phyloP scores from a whole-genome alignment of 768 basidiomycete species.

The Coprinopsis sp. region DNA sequence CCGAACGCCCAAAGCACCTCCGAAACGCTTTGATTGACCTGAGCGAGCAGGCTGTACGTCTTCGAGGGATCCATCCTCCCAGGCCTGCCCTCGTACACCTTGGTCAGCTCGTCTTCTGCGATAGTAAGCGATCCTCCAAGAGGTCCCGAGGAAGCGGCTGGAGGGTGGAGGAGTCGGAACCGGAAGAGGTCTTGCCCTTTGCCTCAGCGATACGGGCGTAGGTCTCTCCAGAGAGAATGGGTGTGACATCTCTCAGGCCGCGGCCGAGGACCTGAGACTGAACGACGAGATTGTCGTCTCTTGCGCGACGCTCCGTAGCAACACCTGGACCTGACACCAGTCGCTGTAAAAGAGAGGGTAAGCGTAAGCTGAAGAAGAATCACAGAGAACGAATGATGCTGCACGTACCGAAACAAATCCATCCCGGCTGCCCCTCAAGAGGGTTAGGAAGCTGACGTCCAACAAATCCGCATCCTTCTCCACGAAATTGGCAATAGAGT shows the following conservation, averaged over 20 bases:
- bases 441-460: slow-evolving; percentile 76
- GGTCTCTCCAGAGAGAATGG: no score
- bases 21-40: slow-evolving; percentile 73
- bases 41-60: slow-evolving; percentile 77
- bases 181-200: no score
- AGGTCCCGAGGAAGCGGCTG: slow-evolving; percentile 73
- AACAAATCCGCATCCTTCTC: slow-evolving; percentile 73
- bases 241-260: no score
- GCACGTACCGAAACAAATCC: no score
- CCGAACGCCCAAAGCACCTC: slow-evolving; percentile 64
- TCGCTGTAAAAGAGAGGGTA: no score
- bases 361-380: no score
- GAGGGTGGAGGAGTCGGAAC: no score
- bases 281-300: slow-evolving; percentile 77
- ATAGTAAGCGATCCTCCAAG: slow-evolving; percentile 61
- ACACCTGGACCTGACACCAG: slow-evolving; percentile 83
- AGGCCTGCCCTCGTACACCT: not conserved
- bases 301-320: slow-evolving; percentile 74
- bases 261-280: slow-evolving; percentile 88
- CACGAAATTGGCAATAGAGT: slow-evolving; percentile 66
- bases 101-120: slow-evolving; percentile 14
- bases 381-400: no score
- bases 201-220: no score
- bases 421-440: slow-evolving; percentile 69
- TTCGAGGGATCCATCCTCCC: slow-evolving; percentile 59